Evolutionary conservation across 495 filamentous ascomycete species (phyloP).

Genomic region (Penicillium parvum): DNA sequence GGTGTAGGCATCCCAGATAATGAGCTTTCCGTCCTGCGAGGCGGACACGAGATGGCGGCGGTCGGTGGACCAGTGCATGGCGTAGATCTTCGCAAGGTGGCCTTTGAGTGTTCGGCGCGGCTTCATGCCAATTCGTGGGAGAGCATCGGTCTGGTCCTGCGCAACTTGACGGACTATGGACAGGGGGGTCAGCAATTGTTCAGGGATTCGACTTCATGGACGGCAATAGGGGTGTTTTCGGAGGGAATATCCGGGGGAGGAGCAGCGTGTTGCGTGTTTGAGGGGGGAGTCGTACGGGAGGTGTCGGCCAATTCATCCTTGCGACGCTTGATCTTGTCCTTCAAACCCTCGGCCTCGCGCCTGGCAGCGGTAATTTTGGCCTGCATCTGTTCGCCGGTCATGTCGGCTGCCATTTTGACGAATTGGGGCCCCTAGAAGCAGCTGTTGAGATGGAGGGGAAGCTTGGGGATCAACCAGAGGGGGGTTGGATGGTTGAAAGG

Average conservation of each 20-base stretch:
- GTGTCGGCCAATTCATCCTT: slow-evolving; percentile 99
- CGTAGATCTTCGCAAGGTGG: slow-evolving; percentile 98
- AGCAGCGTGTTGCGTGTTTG: no score
- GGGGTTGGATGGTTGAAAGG: slow-evolving; percentile 6
- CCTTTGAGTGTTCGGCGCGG: slow-evolving; percentile 92
- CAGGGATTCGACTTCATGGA: neutral
- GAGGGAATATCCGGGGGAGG: no score
- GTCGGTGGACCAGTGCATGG: slow-evolving; percentile 99
- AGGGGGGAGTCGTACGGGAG: slow-evolving; percentile 68
- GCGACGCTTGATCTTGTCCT: slow-evolving; percentile 98
- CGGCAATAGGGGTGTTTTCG: no score
- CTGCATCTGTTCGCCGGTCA: slow-evolving; percentile 71
- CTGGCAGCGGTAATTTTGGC: slow-evolving; percentile 91
- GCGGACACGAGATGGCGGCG: slow-evolving; percentile 96
- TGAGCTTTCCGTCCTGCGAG: slow-evolving; percentile 98
- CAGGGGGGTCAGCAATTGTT: slow-evolving; percentile 16
- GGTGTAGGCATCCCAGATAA: slow-evolving; percentile 99
- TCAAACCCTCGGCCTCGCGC: slow-evolving; percentile 95
- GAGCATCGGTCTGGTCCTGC: slow-evolving; percentile 76
- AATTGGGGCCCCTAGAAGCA: slow-evolving; percentile 22
- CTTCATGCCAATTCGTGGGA: slow-evolving; percentile 94
- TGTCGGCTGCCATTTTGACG: slow-evolving; percentile 55
- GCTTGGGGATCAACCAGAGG: slow-evolving; percentile 12
- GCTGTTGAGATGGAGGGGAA: slow-evolving; percentile 18
- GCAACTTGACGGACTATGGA: slow-evolving; percentile 83